Evolutionary conservation across 2,329 filamentous ascomycete genomes (phyloP).

Genomic region (Fusarium guadeloupense): DNA sequence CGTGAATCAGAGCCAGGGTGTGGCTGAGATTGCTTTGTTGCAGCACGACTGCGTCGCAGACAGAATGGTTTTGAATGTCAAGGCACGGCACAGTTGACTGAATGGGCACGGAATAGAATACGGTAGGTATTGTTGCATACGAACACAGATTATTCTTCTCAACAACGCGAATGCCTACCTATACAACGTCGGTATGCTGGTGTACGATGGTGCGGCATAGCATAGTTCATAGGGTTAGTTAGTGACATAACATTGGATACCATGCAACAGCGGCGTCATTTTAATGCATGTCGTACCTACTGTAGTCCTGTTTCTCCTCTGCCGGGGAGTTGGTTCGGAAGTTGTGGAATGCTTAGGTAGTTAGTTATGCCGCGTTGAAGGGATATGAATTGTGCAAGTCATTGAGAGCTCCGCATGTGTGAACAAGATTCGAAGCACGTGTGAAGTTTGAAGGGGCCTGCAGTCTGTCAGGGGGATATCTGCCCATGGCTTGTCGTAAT

Average conservation of each 20-base stretch:
- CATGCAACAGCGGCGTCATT: constrained; percentile 21
- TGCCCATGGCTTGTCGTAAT: constrained; percentile 6
- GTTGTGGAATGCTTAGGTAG: constrained; percentile 33
- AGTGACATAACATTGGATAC: constrained; percentile 16
- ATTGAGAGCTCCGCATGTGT: constrained; percentile 10
- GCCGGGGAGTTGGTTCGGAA: constrained; percentile 30
- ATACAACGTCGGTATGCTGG: constrained; percentile 11
- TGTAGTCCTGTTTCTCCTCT: constrained; percentile 43
- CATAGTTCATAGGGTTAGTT: constrained; percentile 6
- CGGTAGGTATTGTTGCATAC: too few species aligned
- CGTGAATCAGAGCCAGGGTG: constrained; percentile 33
- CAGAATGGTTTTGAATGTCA: constrained; percentile 29
- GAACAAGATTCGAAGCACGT: not conserved
- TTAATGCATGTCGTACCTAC: constrained; percentile 29
- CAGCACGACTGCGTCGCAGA: constrained; percentile 25
- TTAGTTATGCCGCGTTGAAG: too few species aligned
- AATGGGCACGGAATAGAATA: not conserved
- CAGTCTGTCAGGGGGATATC: constrained; percentile 17
- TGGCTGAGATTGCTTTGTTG: constrained; percentile 38
- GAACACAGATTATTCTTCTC: not conserved
- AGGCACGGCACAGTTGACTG: constrained; percentile 20
- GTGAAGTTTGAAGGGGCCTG: not conserved
- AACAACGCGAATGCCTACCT: not conserved
- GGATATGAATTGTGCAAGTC: constrained; percentile 26
- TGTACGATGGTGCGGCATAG: constrained; percentile 18